Evolutionary conservation across 805 yeast genomes (phyloP).

Genomic region (Ogataea minuta): DNA sequence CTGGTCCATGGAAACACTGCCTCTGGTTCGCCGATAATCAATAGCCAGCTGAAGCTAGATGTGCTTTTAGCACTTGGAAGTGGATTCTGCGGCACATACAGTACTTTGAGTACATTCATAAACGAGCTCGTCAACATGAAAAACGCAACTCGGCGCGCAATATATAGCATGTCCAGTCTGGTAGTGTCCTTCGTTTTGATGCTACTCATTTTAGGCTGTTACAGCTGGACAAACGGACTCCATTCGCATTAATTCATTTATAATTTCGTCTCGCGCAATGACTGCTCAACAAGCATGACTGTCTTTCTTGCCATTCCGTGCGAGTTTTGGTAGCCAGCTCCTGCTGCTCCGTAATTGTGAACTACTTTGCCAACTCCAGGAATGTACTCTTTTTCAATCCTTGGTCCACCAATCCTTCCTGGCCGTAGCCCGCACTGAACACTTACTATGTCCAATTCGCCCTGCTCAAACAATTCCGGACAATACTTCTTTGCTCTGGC

Average conservation of each 20-base stretch:
- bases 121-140: slow-evolving; percentile 49
- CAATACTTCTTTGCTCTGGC: slow-evolving; percentile 42
- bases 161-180: slow-evolving; percentile 52
- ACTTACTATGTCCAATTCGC: slow-evolving; percentile 45
- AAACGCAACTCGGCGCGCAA: slow-evolving; percentile 35
- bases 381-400: slow-evolving; percentile 42
- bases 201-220: slow-evolving; percentile 66
- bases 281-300: slow-evolving; percentile 34
- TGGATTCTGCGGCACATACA: slow-evolving; percentile 32
- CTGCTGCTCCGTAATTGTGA: slow-evolving; percentile 72
- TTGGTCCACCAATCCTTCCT: slow-evolving; percentile 57
- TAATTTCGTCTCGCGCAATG: slow-evolving; percentile 15
- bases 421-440: slow-evolving; percentile 69
- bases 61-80: slow-evolving; percentile 25
- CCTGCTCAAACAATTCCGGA: slow-evolving; percentile 38
- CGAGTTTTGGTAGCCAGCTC: slow-evolving; percentile 66
- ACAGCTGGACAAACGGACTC: slow-evolving; percentile 61
- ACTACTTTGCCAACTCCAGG: slow-evolving; percentile 35
- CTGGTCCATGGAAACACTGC: slow-evolving; percentile 19
- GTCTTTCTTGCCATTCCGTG: slow-evolving; percentile 25
- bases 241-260: not conserved
- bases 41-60: slow-evolving; percentile 15
- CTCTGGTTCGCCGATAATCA: slow-evolving; percentile 10
- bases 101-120: slow-evolving; percentile 71
- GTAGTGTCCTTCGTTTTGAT: slow-evolving; percentile 45